phyloP scores from a whole-genome alignment of 345 rosid species.

The Conringia planisiliqua region DNA sequence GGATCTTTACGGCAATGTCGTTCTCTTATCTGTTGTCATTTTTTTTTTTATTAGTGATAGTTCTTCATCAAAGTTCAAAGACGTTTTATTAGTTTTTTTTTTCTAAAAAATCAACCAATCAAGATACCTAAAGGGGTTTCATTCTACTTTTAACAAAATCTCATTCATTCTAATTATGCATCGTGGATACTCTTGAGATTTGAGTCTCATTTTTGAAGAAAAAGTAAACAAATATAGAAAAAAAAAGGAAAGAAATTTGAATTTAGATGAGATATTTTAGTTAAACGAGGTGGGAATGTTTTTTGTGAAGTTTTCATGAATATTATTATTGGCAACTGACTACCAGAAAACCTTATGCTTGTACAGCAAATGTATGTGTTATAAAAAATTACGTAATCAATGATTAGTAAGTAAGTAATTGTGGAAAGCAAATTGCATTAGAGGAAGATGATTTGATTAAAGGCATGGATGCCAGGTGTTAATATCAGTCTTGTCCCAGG shows the following conservation, averaged over 20 bases:
- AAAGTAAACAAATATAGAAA: neutral
- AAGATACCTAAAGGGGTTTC: neutral
- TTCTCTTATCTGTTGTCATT: neutral
- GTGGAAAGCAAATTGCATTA: neutral
- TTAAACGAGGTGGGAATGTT: neutral
- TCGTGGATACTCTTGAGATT: neutral
- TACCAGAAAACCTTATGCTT: neutral
- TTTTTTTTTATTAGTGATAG: neutral
- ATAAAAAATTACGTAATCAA: neutral
- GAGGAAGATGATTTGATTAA: neutral
- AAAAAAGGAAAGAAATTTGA: neutral
- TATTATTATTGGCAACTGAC: too few relatives aligned
- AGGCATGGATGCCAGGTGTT: constrained; percentile 8
- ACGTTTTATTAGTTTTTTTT: neutral
- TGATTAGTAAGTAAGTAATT: neutral
- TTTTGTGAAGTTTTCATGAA: neutral
- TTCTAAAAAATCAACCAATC: neutral
- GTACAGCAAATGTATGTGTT: neutral
- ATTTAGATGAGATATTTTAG: neutral
- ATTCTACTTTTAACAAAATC: neutral
- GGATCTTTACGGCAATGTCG: neutral
- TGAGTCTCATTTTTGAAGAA: neutral
- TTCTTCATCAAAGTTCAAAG: neutral
- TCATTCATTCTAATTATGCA: neutral
- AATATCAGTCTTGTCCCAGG: neutral